Conservation (phyloP, 2,329 filamentous ascomycete species). For the Calonectria hongkongensis region DNA sequence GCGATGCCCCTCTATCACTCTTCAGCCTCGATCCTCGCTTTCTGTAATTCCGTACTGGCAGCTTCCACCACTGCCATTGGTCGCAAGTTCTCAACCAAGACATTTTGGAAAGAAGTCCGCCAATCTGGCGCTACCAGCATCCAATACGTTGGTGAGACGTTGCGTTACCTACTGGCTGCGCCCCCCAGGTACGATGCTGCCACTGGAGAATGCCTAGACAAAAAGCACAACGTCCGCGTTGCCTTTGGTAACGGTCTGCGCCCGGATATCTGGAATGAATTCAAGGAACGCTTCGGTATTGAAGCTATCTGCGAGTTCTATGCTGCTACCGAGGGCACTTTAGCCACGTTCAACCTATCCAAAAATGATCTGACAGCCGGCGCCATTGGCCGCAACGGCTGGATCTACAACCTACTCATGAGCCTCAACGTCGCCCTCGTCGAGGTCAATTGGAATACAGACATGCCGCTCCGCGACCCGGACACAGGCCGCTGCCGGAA, state of each 20-base stretch:
- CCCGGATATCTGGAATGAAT: slow-evolving; percentile 89
- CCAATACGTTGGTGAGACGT: slow-evolving; percentile 92
- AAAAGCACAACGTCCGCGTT: slow-evolving; percentile 81
- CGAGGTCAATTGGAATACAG: slow-evolving; percentile 81
- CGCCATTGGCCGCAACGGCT: slow-evolving; percentile 84
- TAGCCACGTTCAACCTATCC: slow-evolving; percentile 82
- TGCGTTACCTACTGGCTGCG: slow-evolving; percentile 85
- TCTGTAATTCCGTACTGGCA: slow-evolving; percentile 74
- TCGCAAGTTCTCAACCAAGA: slow-evolving; percentile 84
- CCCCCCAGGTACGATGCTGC: slow-evolving; percentile 76
- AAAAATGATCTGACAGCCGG: slow-evolving; percentile 84
- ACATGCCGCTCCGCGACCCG: slow-evolving; percentile 80
- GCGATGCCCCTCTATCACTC: slow-evolving; percentile 94
- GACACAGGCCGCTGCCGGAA: slow-evolving; percentile 80
- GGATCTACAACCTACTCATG: slow-evolving; percentile 74
- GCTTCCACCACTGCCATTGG: slow-evolving; percentile 83
- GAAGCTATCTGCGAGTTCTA: slow-evolving; percentile 87
- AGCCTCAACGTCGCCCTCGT: slow-evolving; percentile 74
- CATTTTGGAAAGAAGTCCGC: slow-evolving; percentile 87
- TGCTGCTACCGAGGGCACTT: slow-evolving; percentile 83
- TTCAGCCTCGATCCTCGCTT: slow-evolving; percentile 83
- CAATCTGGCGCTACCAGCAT: slow-evolving; percentile 82
- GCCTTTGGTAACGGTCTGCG: slow-evolving; percentile 91
- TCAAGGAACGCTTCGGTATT: slow-evolving; percentile 88
- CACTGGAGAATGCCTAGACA: slow-evolving; percentile 82